Percentiles rank a stretch among this genome's conserved stretches.
These are phyloP conservation scores for Golubevia pallescens DNA, from an alignment of 1,284 basidiomycete genomes.

Conservation along the genomic window DNA sequence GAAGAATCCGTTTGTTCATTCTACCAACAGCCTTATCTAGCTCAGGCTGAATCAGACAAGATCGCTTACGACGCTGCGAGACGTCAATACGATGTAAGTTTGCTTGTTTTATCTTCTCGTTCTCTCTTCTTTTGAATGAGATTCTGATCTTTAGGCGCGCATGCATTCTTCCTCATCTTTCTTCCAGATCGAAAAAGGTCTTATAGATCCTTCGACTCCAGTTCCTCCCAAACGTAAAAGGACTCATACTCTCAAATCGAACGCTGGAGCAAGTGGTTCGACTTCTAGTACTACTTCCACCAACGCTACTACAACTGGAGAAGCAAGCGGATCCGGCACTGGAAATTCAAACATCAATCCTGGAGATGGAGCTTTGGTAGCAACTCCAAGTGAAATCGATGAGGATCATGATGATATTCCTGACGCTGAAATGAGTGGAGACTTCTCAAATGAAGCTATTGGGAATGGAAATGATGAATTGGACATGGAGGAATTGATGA, in stretches of 20 bases:
- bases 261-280: not conserved
- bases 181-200: not conserved
- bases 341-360: too few relatives aligned
- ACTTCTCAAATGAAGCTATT: not conserved
- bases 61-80: constrained; percentile 84
- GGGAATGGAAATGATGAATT: not conserved
- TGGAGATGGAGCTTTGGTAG: not conserved
- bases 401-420: not conserved
- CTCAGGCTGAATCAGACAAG: constrained; percentile 89
- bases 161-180: not conserved
- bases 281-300: too few relatives aligned
- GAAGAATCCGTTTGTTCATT: constrained; percentile 16
- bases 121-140: too few relatives aligned
- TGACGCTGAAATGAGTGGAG: not conserved
- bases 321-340: too few relatives aligned
- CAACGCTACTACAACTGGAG: too few relatives aligned
- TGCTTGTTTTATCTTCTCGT: too few relatives aligned
- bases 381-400: not conserved
- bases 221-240: not conserved
- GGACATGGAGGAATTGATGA: too few relatives aligned
- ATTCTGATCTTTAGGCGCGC: not conserved
- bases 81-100: constrained; percentile 81
- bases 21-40: constrained; percentile 76
- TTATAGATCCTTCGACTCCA: not conserved
- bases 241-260: not conserved